Percentiles rank a stretch among this genome's conserved stretches.
These are phyloP conservation scores for Amaranthus tricolor DNA, from an alignment of 179 eudicot species.

Conservation along the genomic window DNA sequence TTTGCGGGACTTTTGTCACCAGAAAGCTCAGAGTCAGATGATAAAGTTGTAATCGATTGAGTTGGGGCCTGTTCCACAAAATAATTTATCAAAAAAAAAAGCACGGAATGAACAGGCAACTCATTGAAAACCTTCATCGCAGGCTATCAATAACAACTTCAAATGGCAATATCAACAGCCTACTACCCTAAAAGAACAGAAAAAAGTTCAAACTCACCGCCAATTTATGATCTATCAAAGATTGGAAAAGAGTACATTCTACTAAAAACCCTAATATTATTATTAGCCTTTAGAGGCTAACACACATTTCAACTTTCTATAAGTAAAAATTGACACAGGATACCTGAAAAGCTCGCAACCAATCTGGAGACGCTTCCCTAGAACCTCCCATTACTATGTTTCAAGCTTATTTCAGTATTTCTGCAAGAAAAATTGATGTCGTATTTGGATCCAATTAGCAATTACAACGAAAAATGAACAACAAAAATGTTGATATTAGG, in stretches of 20 bases:
- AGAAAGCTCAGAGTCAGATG: constrained; percentile 66
- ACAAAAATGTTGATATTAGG: neutral
- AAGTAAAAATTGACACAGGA: neutral
- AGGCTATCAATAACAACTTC: neutral
- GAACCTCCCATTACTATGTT: constrained; percentile 40
- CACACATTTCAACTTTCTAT: neutral
- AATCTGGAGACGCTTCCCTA: constrained; percentile 79
- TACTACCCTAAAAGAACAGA: neutral
- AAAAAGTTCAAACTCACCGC: neutral
- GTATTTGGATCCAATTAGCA: neutral
- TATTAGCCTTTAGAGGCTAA: neutral
- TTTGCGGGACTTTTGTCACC: constrained; percentile 34
- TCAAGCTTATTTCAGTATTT: neutral
- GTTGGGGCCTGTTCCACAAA: constrained; percentile 51
- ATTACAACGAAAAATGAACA: neutral
- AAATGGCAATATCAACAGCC: neutral
- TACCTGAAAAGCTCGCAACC: constrained; percentile 78
- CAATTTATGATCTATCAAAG: neutral
- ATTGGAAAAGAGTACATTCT: neutral
- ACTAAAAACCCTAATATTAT: neutral
- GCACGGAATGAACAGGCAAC: constrained; percentile 4
- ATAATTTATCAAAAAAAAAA: neutral
- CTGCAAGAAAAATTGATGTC: neutral
- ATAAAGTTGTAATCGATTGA: constrained; percentile 39
- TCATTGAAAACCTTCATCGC: neutral